Evolutionary conservation across 2,329 filamentous ascomycete species (phyloP).

Genomic region (Rachicladosporium sp.): DNA sequence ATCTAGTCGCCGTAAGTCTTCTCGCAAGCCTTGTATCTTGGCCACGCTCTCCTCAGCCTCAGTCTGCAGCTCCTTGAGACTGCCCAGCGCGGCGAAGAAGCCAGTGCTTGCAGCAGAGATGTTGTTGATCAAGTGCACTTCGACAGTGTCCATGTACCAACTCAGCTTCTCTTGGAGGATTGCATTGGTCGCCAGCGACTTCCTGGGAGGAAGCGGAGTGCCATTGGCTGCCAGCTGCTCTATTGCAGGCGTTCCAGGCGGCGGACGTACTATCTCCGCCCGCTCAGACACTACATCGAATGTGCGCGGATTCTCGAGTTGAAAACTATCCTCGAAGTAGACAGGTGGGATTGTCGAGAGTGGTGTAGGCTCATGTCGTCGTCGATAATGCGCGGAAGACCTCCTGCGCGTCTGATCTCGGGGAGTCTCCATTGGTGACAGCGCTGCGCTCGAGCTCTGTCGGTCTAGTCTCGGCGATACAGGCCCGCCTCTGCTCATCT

Average conservation of each 20-base stretch:
- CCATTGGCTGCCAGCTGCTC: constrained; percentile 42
- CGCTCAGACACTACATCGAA: constrained; percentile 95
- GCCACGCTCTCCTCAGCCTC: constrained; percentile 86
- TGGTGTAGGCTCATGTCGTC: constrained; percentile 64
- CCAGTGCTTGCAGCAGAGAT: constrained; percentile 93
- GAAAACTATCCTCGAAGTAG: constrained; percentile 92
- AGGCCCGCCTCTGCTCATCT: constrained; percentile 21
- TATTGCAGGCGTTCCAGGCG: constrained; percentile 33
- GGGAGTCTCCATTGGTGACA: constrained; percentile 37
- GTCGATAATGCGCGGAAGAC: constrained; percentile 40
- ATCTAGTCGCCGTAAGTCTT: constrained; percentile 70
- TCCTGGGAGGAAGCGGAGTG: constrained; percentile 49
- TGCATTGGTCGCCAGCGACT: constrained; percentile 86
- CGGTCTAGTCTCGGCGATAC: constrained; percentile 24
- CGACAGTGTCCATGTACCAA: constrained; percentile 99
- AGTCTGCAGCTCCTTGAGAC: constrained; percentile 76
- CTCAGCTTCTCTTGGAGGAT: constrained; percentile 96
- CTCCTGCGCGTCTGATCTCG: constrained; percentile 28
- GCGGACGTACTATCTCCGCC: constrained; percentile 79
- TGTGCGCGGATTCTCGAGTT: constrained; percentile 85
- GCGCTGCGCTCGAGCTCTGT: constrained; percentile 28
- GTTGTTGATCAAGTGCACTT: constrained; percentile 90
- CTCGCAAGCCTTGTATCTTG: constrained; percentile 67
- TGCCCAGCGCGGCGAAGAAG: constrained; percentile 89
- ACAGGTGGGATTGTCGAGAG: constrained; percentile 83